These are phyloP conservation scores for Hortaea sp. DNA, from an alignment of 2,329 filamentous ascomycete genomes.

Conservation along the genomic window DNA sequence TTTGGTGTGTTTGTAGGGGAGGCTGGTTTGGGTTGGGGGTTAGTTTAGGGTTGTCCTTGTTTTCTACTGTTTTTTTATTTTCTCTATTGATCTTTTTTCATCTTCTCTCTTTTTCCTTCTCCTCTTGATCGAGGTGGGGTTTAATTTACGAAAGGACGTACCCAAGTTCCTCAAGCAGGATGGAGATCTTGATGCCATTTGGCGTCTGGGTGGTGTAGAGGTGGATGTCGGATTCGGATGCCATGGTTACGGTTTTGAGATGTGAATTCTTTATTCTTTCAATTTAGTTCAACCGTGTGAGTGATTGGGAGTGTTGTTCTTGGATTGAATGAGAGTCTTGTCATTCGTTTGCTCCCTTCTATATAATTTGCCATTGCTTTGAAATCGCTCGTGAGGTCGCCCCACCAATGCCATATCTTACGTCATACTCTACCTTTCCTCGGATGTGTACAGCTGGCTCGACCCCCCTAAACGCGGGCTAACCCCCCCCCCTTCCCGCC, in stretches of 20 bases:
- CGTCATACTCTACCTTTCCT: too few species aligned
- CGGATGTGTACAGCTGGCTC: too few species aligned
- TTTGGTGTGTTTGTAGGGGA: constrained; percentile 66
- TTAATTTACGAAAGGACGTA: constrained; percentile 5
- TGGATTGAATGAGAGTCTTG: too few species aligned
- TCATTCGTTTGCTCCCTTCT: too few species aligned
- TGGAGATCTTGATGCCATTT: constrained; percentile 84
- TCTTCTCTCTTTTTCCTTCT: background rate
- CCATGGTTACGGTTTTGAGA: constrained; percentile 19
- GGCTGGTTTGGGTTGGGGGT: constrained; percentile 14
- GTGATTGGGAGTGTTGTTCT: too few species aligned
- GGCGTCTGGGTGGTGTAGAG: constrained; percentile 77
- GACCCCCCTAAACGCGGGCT: too few species aligned
- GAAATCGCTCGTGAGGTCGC: too few species aligned
- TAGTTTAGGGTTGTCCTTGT: background rate
- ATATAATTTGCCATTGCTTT: too few species aligned
- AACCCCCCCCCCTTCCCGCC: too few species aligned
- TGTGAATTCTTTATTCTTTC: background rate
- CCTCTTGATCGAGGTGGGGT: background rate
- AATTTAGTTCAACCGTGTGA: too few species aligned
- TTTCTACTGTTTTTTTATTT: background rate
- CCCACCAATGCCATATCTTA: too few species aligned
- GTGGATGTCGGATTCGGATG: constrained; percentile 50
- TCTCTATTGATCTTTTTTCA: too few species aligned
- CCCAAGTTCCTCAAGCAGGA: constrained; percentile 74